Evolutionary conservation across 441 rosid genomes (phyloP).

Genomic region (Erodium texanum): DNA sequence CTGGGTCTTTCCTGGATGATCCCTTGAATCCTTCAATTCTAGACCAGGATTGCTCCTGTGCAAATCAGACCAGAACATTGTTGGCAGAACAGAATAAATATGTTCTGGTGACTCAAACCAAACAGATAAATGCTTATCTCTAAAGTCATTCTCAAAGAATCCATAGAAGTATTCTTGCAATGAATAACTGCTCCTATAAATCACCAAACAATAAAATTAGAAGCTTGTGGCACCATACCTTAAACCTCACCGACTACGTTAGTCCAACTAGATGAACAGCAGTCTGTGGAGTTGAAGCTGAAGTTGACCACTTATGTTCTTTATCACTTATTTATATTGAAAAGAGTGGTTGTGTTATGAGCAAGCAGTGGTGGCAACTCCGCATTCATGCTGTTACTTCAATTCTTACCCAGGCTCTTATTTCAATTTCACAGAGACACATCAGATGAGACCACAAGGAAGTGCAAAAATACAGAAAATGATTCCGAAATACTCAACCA

Average conservation of each 20-base stretch:
- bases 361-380: too few species aligned
- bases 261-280: not conserved
- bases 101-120: not conserved
- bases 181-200: not conserved
- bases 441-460: too few species aligned
- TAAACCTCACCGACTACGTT: not conserved
- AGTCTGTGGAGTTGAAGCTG: too few species aligned
- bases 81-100: constrained; percentile 6
- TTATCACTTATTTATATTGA: too few species aligned
- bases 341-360: too few species aligned
- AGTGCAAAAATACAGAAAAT: too few species aligned
- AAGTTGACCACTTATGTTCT: too few species aligned
- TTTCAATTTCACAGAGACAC: not conserved
- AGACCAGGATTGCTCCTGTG: constrained; percentile 35
- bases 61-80: constrained; percentile 18
- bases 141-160: too few species aligned
- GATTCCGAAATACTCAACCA: too few species aligned
- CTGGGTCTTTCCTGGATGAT: constrained; percentile 28
- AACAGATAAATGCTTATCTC: not conserved
- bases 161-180: too few species aligned
- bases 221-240: not conserved
- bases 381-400: too few species aligned
- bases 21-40: constrained; percentile 33
- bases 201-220: not conserved
- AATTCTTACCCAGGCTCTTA: not conserved